Base-by-base conservation (phyloP, 1,284 basidiomycete genomes). In the Phlebopus sp. region DNA sequence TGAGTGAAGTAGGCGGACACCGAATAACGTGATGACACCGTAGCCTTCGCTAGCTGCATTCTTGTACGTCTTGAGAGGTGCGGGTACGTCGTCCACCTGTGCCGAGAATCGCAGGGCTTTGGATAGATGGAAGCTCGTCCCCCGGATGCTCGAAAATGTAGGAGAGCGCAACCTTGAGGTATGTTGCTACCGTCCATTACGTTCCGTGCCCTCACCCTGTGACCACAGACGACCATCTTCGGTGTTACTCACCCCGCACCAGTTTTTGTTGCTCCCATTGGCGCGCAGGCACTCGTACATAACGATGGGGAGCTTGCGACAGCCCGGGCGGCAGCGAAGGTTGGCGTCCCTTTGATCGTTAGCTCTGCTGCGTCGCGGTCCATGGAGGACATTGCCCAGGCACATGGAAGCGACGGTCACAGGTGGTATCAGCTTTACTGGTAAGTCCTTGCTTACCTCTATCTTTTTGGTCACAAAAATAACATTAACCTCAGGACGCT, bases 401-500 rank as follows among this genome's bases (percentile, higher is more conserved):
- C 78, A 1, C 89, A 84, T 50, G 84, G 80, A 1, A 50, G 51
- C 1, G 66, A 74, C 47, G 74, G 79, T 0, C 70, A 78, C 25
- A 73, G 88, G 21, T 92, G 84, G 82, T 93, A 80, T 67, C 90
- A 93, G 65, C 76, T 92, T 7, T 92, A 92, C 64, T 88, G 85
- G 83, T 78, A 40, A 39, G 54, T 54, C 10, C 11, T 13, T 38
- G 29, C 25, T 43, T 14, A 13, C 21, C 18, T 17, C 9, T 14
- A 23, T 13, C 6, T 17, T 14, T 41, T 14, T 14, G 11, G 5
- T 11, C 4, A 17, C 14, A 21, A 23, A 32, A 10, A 21, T 17
- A 27, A 40, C 6, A 47, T 11, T 30, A 18, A 14, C 13, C 13
- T 3, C 37, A 77, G 77, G 86, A 84, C 86, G 1, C 66, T 66